A percentile compares a stretch with the other conserved stretches of the same genome.
phyloP scores from a whole-genome alignment of 768 basidiomycete genomes.

The Boletales sp. region DNA sequence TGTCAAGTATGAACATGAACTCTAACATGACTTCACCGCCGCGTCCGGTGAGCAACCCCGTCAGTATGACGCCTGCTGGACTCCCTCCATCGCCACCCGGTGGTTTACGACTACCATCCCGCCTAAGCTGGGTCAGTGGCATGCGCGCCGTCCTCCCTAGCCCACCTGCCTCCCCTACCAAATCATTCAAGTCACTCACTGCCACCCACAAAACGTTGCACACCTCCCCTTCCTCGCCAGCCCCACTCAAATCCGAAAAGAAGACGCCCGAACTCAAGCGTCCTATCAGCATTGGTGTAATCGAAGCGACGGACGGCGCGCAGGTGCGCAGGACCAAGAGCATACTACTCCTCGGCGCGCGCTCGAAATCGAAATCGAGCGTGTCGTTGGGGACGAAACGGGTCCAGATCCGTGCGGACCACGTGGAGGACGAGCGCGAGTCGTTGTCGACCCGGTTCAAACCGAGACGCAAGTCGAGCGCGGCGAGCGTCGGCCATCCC shows the following conservation, averaged over 20 bases:
- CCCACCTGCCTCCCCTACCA: conserved; percentile 29
- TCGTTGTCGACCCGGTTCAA: background rate
- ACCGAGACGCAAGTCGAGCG: conserved; percentile 26
- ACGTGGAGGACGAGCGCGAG: no score
- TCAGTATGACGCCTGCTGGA: conserved; percentile 10
- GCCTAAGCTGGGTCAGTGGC: conserved; percentile 27
- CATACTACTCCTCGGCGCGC: conserved; percentile 24
- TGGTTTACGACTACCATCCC: conserved; percentile 29
- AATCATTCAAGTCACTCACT: conserved; percentile 5
- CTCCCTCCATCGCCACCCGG: conserved; percentile 27
- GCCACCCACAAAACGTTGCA: background rate
- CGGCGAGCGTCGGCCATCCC: conserved; percentile 9
- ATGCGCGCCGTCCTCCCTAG: conserved; percentile 27
- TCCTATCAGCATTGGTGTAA: conserved; percentile 27
- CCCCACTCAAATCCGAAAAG: conserved; percentile 2
- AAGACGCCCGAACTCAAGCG: conserved; percentile 15
- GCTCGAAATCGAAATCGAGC: conserved; percentile 21
- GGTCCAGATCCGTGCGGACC: conserved; percentile 27
- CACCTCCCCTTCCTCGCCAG: background rate
- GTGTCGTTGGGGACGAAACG: conserved; percentile 22
- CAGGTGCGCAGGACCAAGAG: conserved; percentile 30
- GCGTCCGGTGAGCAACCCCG: conserved; percentile 3
- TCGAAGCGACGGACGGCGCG: conserved; percentile 26
- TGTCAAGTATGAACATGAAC: conserved; percentile 6
- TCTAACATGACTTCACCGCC: background rate